Evolutionary conservation across 306 rosid species (phyloP).

Genomic region (Crotalaria pallida): DNA sequence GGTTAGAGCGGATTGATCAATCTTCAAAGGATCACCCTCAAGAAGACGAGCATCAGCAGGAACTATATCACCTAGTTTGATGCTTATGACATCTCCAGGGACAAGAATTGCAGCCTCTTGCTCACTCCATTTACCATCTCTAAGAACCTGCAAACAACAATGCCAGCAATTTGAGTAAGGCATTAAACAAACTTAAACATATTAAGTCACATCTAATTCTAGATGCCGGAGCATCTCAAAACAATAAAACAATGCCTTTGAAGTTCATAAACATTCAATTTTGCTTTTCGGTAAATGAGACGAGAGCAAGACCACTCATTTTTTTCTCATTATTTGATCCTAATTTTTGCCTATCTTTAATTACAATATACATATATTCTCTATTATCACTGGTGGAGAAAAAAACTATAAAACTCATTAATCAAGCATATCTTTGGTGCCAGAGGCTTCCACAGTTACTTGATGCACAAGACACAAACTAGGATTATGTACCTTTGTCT

Average conservation of each 20-base stretch:
- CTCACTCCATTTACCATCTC: slow-evolving; percentile 94
- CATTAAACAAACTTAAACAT: slow-evolving; percentile 1
- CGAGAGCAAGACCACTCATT: background rate
- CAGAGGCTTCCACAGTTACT: background rate
- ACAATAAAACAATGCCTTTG: background rate
- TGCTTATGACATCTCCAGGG: slow-evolving; percentile 92
- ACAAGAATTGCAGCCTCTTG: slow-evolving; percentile 89
- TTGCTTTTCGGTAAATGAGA: background rate
- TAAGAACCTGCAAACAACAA: slow-evolving; percentile 58
- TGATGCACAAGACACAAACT: background rate
- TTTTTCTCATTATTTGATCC: background rate
- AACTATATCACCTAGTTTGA: slow-evolving; percentile 89
- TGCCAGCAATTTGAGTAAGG: slow-evolving; percentile 9
- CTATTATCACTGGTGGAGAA: background rate
- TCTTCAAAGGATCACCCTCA: slow-evolving; percentile 90
- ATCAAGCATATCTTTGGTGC: background rate
- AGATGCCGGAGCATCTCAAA: background rate
- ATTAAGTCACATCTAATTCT: slow-evolving; percentile 1
- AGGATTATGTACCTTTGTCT: slow-evolving; percentile 63
- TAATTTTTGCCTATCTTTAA: background rate
- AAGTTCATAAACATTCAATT: background rate
- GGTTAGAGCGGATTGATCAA: slow-evolving; percentile 94
- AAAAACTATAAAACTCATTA: background rate
- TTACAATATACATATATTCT: background rate
- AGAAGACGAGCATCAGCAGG: slow-evolving; percentile 99